These are phyloP conservation scores for Trypanosomatidae sp. DNA, from an alignment of 208 protist species.

Conservation along the genomic window DNA sequence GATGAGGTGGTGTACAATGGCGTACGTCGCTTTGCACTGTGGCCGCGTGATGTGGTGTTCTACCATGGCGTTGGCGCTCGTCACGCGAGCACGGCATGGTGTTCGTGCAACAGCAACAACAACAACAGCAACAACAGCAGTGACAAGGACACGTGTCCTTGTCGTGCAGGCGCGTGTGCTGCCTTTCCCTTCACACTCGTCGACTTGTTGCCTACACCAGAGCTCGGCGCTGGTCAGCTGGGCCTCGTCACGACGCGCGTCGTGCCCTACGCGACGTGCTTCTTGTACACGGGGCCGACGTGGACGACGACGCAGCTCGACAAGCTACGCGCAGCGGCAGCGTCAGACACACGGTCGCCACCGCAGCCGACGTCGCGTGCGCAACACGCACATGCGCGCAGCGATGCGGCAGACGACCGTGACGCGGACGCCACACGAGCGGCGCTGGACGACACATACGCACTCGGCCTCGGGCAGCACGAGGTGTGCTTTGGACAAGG, in stretches of 20 bases:
- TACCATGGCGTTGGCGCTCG: slow-evolving; percentile 64
- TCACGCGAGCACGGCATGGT: slow-evolving; percentile 17
- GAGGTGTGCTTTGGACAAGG: slow-evolving; percentile 70
- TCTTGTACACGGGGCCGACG: slow-evolving; percentile 58
- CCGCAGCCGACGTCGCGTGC: neutral
- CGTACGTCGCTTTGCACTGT: slow-evolving; percentile 30
- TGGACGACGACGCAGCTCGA: slow-evolving; percentile 46
- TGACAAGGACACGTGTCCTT: too few relatives aligned
- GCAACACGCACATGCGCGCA: neutral
- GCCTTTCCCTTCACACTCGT: slow-evolving; percentile 73
- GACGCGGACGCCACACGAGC: neutral
- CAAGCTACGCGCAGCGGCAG: slow-evolving; percentile 6
- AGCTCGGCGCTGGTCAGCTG: slow-evolving; percentile 42
- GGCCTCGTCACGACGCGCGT: slow-evolving; percentile 39
- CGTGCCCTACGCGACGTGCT: slow-evolving; percentile 67
- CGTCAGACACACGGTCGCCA: neutral
- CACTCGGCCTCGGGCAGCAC: slow-evolving; percentile 51
- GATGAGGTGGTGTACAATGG: slow-evolving; percentile 19
- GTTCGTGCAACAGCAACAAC: neutral
- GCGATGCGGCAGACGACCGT: neutral
- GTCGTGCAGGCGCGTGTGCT: slow-evolving; percentile 11
- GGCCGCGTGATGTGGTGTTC: slow-evolving; percentile 35
- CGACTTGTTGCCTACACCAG: slow-evolving; percentile 25
- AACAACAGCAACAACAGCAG: neutral
- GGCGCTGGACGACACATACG: slow-evolving; percentile 71